Evolutionary conservation across 768 basidiomycete genomes (phyloP), one percentile per base, ranked within the genome.

Genomic region (Podaxis pistillaris): DNA sequence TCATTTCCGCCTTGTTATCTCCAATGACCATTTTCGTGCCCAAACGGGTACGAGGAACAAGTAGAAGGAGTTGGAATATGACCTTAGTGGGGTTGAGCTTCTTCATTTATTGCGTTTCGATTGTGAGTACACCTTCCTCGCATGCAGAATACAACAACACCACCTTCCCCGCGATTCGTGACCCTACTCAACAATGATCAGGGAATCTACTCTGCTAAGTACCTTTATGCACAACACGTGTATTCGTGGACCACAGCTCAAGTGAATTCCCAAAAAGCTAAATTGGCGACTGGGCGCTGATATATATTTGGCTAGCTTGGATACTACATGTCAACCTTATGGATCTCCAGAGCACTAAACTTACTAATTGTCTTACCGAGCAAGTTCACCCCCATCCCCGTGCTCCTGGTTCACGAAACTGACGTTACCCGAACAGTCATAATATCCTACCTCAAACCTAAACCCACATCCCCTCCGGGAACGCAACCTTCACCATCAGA

Each of bases 11-110:
- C 0, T 77, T 91, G 57, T 62, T 93, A 26, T 78, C 81, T 7
- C 91, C 93, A 0, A 81, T 94, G 40, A 77, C 81, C 0, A 81
- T 93, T 68, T 91, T 94, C 69, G 73, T 83, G 28, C 93, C 93
- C 13, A 78, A 79, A 56, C 75, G 75, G 49, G 71, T 82, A 19
- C 73, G 77, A 3, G 75, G 76, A 30, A 71, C 71, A 17, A 70
- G 73, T 15, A 76, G 78, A 55, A 85, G 75, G 67, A 91, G 93
- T 69, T 94, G 87, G 81, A 91, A 87, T 69, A 76, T 96, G 70
- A 88, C 88, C 2, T 78, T 86, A 62, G 73, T 93, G 3, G 93
- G 87, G 2, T 58, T 83, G 4, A 83, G 83, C 3, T 69, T 91
- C 55, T 90, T 93, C 69, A 70, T 80, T 11, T 85, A 89, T 71